Conservation (phyloP, 441 rosid genomes). For the Adansonia rubrostipa region DNA sequence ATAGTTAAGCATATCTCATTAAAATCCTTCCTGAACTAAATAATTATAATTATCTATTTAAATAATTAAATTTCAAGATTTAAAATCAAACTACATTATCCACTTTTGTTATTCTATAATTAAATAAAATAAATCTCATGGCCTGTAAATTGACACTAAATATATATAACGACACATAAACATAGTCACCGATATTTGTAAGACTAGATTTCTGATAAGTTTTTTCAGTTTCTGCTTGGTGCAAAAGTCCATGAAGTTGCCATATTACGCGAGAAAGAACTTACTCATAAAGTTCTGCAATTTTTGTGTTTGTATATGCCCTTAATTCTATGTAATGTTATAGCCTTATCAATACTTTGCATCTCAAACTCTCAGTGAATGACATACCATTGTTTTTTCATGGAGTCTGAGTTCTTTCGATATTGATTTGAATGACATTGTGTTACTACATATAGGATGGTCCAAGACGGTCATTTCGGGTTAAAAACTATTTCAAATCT, state of each 20-base stretch:
- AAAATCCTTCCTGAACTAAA: too few species aligned
- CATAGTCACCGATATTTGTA: constrained; percentile 1
- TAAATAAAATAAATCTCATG: too few species aligned
- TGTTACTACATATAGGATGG: constrained; percentile 37
- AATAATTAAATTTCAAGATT: too few species aligned
- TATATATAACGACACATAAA: background rate
- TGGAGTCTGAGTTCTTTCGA: background rate
- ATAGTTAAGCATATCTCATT: too few species aligned
- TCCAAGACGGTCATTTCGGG: constrained; percentile 56
- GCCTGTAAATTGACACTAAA: too few species aligned
- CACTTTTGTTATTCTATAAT: too few species aligned
- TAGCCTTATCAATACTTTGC: too few species aligned
- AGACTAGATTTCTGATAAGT: constrained; percentile 22
- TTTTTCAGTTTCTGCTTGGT: constrained; percentile 54
- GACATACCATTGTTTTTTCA: background rate
- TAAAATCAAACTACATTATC: too few species aligned
- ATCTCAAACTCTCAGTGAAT: too few species aligned
- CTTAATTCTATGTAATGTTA: constrained; percentile 1
- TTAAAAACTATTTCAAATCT: constrained; percentile 47
- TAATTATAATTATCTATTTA: too few species aligned
- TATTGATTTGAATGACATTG: background rate
- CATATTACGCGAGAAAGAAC: constrained; percentile 44
- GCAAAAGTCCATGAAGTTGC: constrained; percentile 47
- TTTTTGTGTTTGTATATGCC: constrained; percentile 45
- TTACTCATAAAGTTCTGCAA: constrained; percentile 42